Base-by-base conservation (phyloP, 23 red algal species). In the Gracilaria domingensis region DNA sequence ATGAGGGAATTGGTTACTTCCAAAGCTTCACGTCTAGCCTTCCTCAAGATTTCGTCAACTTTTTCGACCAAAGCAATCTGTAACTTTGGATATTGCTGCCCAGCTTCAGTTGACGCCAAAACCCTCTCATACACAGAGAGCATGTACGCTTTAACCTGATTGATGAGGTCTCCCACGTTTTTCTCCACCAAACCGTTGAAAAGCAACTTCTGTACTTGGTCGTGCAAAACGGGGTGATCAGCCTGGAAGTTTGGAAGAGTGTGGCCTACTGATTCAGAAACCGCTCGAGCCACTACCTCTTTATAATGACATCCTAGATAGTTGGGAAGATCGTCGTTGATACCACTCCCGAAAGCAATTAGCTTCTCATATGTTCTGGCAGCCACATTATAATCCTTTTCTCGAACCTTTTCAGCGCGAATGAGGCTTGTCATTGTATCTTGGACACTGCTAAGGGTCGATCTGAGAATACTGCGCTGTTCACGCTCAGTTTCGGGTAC, bases 181-280 rank as follows among this genome's bases (percentile, higher is more conserved):
- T 25, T 72, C 66, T 72, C 33, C 18, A 72, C 66, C 12, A 72
- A 35, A 5, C 66, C 66, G 66, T 18, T 40, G 66, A 72, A 72
- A 17, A 72, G 66, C 16, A 72, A 16, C 66, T 72, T 40, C 12
- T 40, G 66, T 21, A 72, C 66, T 17, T 72, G 66, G 14, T 72
- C 33, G 1, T 35, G 66, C 32, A 72, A 37, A 21, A 72, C 66
- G 8, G 51, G 51, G 66, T 35, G 32, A 28, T 76, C 71, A 30
- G n/a, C 28, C 7, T 38, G n/a, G 14, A 50, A 44, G 20, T 76
- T 50, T 50, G 71, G 71, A 29, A 76, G 33, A 44, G 45, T 25
- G n/a, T 50, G 33, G 0, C 71, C 71, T 24, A 24, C 14, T 5
- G 39, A 44, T 50, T 76, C 71, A 24, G 26, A 24, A 48, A 48